Evolutionary conservation across 345 rosid species (phyloP).

Genomic region (Raphanus raphanistrum): DNA sequence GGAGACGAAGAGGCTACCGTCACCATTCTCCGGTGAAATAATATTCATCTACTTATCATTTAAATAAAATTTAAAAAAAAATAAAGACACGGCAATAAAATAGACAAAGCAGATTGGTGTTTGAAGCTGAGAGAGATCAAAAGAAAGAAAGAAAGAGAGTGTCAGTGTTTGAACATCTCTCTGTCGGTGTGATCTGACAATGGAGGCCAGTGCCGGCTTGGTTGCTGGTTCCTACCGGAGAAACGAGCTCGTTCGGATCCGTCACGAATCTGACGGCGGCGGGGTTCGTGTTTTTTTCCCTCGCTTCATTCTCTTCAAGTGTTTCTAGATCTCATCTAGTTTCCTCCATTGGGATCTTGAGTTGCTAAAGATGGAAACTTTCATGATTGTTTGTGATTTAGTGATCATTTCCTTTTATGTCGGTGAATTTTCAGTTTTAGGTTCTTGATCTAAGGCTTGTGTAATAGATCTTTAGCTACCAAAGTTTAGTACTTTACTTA

Average conservation of each 20-base stretch:
- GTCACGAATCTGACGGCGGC: constrained; percentile 77
- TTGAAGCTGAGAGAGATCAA: constrained; percentile 16
- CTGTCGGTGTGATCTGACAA: constrained; percentile 28
- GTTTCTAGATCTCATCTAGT: neutral
- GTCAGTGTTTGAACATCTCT: constrained; percentile 16
- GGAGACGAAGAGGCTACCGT: constrained; percentile 34
- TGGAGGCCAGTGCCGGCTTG: constrained; percentile 82
- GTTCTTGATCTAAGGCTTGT: neutral
- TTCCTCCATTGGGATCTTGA: neutral
- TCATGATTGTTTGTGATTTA: too few relatives aligned
- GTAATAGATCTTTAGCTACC: neutral
- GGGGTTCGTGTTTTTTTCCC: constrained; percentile 55
- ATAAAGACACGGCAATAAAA: constrained; percentile 31
- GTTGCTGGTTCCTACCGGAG: constrained; percentile 92
- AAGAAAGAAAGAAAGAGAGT: constrained; percentile 23
- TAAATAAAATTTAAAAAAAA: neutral
- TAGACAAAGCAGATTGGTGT: constrained; percentile 20
- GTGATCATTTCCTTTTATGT: neutral
- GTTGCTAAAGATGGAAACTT: neutral
- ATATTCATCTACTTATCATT: neutral
- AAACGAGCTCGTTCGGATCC: constrained; percentile 86
- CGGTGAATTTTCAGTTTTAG: neutral
- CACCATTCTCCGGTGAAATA: constrained; percentile 38
- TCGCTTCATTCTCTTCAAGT: neutral
- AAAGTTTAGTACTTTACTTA: neutral